Conservation (phyloP, 805 yeast species). For the Dipodascopsis uninucleata region DNA sequence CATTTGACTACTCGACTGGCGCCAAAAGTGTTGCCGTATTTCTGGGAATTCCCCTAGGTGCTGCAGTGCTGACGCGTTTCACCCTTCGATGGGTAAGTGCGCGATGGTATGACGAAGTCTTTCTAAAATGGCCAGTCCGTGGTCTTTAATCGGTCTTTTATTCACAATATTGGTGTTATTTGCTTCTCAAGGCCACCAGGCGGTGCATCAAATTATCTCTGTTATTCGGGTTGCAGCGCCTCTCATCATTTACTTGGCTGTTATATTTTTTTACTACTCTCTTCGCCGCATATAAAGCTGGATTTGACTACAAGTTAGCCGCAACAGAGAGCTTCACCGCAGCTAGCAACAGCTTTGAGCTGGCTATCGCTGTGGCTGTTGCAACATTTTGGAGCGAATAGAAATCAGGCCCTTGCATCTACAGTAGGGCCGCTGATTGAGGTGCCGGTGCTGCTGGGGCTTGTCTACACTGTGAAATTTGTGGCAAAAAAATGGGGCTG, state of each 20-base stretch:
- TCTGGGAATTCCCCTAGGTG: constrained; percentile 50
- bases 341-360: constrained; percentile 56
- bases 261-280: constrained; percentile 46
- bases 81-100: constrained; percentile 35
- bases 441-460: constrained; percentile 45
- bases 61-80: constrained; percentile 45
- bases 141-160: constrained; percentile 50
- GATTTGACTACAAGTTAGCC: constrained; percentile 38
- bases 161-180: constrained; percentile 51
- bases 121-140: constrained; percentile 46
- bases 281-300: constrained; percentile 32
- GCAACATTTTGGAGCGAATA: constrained; percentile 49
- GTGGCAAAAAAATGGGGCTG: constrained; percentile 2
- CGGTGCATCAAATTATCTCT: constrained; percentile 46
- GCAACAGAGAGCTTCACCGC: constrained; percentile 56
- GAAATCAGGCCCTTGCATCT: constrained; percentile 53
- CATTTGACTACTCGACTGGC: constrained; percentile 39
- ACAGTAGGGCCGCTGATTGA: constrained; percentile 57
- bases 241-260: constrained; percentile 44
- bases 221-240: constrained; percentile 52
- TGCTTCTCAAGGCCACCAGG: constrained; percentile 47
- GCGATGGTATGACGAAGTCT: constrained; percentile 35
- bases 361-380: constrained; percentile 52
- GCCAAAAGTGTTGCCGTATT: constrained; percentile 51
- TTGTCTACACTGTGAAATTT: constrained; percentile 23